Evolutionary conservation across 352 stramenopile species (phyloP).

Genomic region (Phytophthora citricola): DNA sequence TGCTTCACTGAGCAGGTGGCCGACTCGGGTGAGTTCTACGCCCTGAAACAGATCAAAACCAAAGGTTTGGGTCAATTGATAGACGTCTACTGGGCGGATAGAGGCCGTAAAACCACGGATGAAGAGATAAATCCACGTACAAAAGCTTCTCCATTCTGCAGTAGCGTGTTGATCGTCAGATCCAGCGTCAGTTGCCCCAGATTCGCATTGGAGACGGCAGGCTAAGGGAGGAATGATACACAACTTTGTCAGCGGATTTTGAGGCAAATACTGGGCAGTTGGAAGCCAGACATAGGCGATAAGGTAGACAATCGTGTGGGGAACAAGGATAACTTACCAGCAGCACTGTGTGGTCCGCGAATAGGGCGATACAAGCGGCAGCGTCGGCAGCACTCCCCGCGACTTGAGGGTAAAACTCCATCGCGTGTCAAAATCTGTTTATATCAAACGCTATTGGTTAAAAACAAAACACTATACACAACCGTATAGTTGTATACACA

Average conservation of each 20-base stretch:
- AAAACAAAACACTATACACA: neutral
- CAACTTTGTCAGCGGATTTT: constrained; percentile 19
- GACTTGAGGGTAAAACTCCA: constrained; percentile 61
- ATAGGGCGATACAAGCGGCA: constrained; percentile 38
- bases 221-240: constrained; percentile 45
- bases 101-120: neutral
- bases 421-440: constrained; percentile 9
- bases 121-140: constrained; percentile 34
- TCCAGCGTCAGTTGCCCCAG: constrained; percentile 82
- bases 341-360: constrained; percentile 61
- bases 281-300: constrained; percentile 1
- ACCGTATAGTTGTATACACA: no score
- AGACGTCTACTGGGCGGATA: constrained; percentile 2
- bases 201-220: constrained; percentile 82
- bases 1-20: constrained; percentile 67
- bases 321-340: constrained; percentile 44
- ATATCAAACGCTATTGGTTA: constrained; percentile 7
- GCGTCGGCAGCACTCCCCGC: constrained; percentile 32
- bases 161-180: constrained; percentile 77
- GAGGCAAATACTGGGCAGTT: neutral
- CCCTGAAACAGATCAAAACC: constrained; percentile 30
- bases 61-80: constrained; percentile 11
- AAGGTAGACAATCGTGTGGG: neutral
- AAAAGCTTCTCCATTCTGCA: constrained; percentile 52
- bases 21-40: constrained; percentile 50